Base-by-base conservation (phyloP, 1,284 basidiomycete genomes). In the Ustilago esculenta region DNA sequence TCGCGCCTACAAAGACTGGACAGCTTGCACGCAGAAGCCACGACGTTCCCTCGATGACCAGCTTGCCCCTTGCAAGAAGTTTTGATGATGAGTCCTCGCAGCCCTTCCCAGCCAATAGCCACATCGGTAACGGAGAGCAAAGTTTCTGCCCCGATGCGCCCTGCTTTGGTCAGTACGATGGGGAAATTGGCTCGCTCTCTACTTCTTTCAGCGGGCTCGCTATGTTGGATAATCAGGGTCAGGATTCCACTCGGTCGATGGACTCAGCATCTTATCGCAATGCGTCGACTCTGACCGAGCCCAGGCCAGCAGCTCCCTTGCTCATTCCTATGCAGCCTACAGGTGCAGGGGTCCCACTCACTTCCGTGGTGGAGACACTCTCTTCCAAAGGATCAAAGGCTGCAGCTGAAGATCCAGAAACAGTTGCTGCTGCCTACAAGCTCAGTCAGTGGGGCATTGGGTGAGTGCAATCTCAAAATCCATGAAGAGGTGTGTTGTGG, bases 281-380 rank as follows among this genome's bases (percentile, higher is more conserved):
- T 27, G 44, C 32, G 3, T 40, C 55, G 10, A 14, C 50, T 17
- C 41, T 54, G 32, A 17, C 37, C 12, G 55, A 65, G 18, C 32
- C 42, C 8, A 35, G 24, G 15, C 41, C 53, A 18, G 27, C 46
- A 9, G 27, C 51, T 2, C 66, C 66, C 3, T n/a, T 63, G 25
- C 54, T 69, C 15, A 69, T 69, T 20, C 66, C 66, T 8, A 63
- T 69, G 66, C 59, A 69, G 51, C 59, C 66, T 10, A 59, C 55
- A 7, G 66, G 66, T 11, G 59, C 58, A 5, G 66, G 66, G 20
- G 58, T 69, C 0, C 50, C 59, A 12, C 59, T 69, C 25, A 64
- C 59, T 21, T 69, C 59, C 14, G 66, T 69, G 27, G 66, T 69
- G 24, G 66, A 64, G 44, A 63, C 66, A 1, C 35, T 69, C 17